phyloP scores from a whole-genome alignment of 2,329 filamentous ascomycete species.

The Cryphonectria parasitica region DNA sequence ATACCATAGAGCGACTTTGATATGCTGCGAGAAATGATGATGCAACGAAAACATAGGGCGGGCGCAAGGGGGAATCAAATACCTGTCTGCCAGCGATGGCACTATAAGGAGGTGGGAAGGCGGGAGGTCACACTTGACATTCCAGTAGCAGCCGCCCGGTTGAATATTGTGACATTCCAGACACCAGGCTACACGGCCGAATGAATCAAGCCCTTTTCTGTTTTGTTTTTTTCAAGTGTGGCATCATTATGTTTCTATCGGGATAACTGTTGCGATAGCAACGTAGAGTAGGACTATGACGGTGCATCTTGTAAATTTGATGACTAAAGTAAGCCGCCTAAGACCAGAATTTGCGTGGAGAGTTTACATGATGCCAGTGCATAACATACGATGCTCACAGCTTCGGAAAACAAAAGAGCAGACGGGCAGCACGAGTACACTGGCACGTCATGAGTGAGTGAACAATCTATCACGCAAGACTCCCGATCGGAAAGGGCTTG shows the following conservation, averaged over 20 bases:
- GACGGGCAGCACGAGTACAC: no score
- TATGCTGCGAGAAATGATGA: background rate
- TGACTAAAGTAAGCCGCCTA: background rate
- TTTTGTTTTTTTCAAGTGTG: background rate
- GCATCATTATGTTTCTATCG: background rate
- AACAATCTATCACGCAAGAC: no score
- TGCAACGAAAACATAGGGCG: background rate
- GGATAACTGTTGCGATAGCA: background rate
- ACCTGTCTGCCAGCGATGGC: background rate
- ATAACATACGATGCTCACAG: background rate
- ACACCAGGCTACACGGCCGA: background rate
- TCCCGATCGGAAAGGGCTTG: no score
- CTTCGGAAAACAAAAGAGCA: no score
- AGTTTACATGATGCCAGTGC: background rate
- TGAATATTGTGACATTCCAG: background rate
- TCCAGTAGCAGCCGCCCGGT: background rate
- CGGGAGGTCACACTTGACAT: background rate
- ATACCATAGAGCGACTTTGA: slow-evolving; percentile 9
- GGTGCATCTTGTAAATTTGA: background rate
- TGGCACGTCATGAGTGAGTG: no score
- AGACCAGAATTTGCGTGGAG: background rate
- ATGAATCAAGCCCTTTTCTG: background rate
- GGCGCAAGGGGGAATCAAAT: background rate
- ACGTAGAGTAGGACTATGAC: background rate
- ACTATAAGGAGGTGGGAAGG: background rate